Evolutionary conservation across 495 filamentous ascomycete genomes (phyloP).

Genomic region (Aspergillus sparsus): DNA sequence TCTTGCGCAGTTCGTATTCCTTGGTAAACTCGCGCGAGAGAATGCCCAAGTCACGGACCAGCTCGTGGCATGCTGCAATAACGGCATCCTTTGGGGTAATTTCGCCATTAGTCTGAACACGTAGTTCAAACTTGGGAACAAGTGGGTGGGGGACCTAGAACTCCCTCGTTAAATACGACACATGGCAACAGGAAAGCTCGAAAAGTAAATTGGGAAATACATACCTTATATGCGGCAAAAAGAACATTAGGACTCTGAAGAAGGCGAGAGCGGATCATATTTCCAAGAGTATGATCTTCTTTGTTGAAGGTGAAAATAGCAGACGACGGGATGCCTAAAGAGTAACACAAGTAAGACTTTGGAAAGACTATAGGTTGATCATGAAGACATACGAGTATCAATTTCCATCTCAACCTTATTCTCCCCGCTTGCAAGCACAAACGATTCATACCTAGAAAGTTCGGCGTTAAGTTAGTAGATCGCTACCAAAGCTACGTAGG

Average conservation of each 20-base stretch:
- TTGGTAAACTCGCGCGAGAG: constrained; percentile 88
- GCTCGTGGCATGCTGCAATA: constrained; percentile 70
- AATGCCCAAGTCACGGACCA: constrained; percentile 74
- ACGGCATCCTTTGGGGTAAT: constrained; percentile 85
- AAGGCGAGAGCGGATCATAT: constrained; percentile 80
- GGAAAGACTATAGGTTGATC: neutral
- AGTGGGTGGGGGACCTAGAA: constrained; percentile 78
- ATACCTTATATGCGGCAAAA: constrained; percentile 86
- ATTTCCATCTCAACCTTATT: constrained; percentile 85
- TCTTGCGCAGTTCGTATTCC: constrained; percentile 91
- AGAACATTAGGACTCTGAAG: constrained; percentile 74
- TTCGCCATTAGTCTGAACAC: constrained; percentile 88
- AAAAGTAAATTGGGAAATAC: constrained; percentile 13
- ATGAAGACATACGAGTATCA: constrained; percentile 72
- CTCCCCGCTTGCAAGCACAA: constrained; percentile 81
- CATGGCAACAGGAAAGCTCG: neutral
- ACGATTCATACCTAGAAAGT: constrained; percentile 77
- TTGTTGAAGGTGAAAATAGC: constrained; percentile 93
- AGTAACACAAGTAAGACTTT: constrained; percentile 18
- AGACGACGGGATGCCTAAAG: constrained; percentile 71
- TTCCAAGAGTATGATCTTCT: constrained; percentile 95
- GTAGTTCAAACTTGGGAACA: constrained; percentile 80
- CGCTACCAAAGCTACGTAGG: neutral
- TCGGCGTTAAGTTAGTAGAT: constrained; percentile 22
- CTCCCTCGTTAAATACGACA: constrained; percentile 17